These are phyloP conservation scores for Rosa multiflora DNA, from an alignment of 306 rosid species.

Conservation along the genomic window DNA sequence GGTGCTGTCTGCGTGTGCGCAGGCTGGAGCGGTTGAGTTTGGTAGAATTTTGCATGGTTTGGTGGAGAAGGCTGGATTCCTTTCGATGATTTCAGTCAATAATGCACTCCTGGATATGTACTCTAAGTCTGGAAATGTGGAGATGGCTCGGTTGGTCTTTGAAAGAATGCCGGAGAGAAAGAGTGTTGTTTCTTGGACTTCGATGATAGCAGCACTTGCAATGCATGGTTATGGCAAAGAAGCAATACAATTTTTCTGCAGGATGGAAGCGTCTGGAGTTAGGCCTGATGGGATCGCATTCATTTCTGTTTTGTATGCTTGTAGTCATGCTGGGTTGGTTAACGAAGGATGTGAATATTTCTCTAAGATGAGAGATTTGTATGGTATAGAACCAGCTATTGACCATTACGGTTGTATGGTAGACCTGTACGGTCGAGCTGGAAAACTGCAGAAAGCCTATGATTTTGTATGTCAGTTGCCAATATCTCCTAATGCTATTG, in stretches of 20 bases:
- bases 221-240: constrained; percentile 86
- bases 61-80: constrained; percentile 64
- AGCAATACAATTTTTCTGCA: constrained; percentile 54
- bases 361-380: constrained; percentile 53
- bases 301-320: constrained; percentile 75
- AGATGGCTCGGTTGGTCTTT: constrained; percentile 65
- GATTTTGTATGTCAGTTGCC: constrained; percentile 69
- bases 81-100: constrained; percentile 59
- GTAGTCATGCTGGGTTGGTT: constrained; percentile 76
- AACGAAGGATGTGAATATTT: constrained; percentile 60
- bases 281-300: constrained; percentile 69
- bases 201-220: constrained; percentile 71
- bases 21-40: constrained; percentile 78
- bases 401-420: constrained; percentile 92
- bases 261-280: constrained; percentile 63
- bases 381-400: constrained; percentile 58
- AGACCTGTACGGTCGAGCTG: constrained; percentile 83
- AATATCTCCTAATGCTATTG: constrained; percentile 59
- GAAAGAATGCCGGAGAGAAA: constrained; percentile 45
- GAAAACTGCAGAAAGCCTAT: constrained; percentile 67
- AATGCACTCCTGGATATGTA: constrained; percentile 75
- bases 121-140: constrained; percentile 65
- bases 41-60: constrained; percentile 68
- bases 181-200: constrained; percentile 75
- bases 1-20: constrained; percentile 78